phyloP scores from a whole-genome alignment of 202 grass and related monocot species.

The Carex arenaria region DNA sequence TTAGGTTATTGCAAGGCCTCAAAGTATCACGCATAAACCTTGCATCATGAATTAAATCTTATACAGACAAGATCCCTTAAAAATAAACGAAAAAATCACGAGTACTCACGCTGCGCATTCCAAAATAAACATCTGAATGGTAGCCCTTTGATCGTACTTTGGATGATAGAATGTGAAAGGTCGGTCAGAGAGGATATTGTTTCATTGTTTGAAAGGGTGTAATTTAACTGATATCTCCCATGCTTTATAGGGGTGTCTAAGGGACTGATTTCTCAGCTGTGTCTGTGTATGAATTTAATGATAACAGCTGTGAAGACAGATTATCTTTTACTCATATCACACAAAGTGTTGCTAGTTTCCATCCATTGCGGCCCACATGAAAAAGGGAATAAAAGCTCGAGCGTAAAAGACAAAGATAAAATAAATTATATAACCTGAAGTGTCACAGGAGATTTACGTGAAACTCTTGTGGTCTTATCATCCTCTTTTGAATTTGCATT shows the following conservation, averaged over 20 bases:
- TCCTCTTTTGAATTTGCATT: slow-evolving; percentile 19
- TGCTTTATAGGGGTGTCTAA: not conserved
- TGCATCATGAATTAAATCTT: not conserved
- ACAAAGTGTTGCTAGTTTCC: not conserved
- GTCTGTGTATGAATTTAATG: not conserved
- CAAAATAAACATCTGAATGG: not conserved
- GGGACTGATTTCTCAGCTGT: not conserved
- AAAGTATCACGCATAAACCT: not conserved
- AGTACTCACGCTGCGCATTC: not conserved
- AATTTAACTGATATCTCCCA: not conserved
- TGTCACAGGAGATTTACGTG: not conserved
- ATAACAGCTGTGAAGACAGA: not conserved
- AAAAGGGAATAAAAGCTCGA: not conserved
- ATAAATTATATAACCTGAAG: slow-evolving; percentile 7
- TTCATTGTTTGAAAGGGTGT: not conserved
- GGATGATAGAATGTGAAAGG: not conserved
- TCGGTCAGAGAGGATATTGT: not conserved
- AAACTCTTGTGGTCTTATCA: not conserved
- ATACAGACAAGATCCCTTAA: not conserved
- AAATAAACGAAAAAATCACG: not conserved
- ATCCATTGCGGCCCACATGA: not conserved
- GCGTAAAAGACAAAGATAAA: not conserved
- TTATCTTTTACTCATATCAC: not conserved
- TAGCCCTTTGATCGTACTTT: not conserved
- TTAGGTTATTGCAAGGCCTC: not conserved